A percentile compares a stretch with the other conserved stretches of the same genome.
Conservation (phyloP, 208 protist genomes). For the Trypanosoma lewisi region DNA sequence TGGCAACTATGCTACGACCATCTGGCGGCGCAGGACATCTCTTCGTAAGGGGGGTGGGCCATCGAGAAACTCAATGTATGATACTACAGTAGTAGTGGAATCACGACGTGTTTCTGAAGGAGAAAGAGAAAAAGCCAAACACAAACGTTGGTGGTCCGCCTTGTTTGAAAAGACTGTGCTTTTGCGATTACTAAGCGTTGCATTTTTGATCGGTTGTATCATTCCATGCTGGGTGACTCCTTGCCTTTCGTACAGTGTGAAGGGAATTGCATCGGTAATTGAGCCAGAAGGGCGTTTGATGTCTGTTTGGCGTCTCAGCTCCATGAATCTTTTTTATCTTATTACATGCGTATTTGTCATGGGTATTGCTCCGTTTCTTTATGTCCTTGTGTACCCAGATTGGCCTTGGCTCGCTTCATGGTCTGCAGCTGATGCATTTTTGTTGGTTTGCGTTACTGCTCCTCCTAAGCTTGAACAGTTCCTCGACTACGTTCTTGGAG, state of each 20-base stretch:
- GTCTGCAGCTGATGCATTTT: conserved; percentile 87
- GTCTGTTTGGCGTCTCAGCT: conserved; percentile 23
- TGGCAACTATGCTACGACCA: conserved; percentile 60
- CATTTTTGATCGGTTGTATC: conserved; percentile 26
- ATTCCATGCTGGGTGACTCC: conserved; percentile 34
- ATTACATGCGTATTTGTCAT: conserved; percentile 34
- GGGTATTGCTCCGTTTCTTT: conserved; percentile 40
- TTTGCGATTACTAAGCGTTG: not conserved
- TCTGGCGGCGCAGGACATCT: conserved; percentile 51
- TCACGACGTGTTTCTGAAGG: not conserved
- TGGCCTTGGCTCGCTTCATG: conserved; percentile 79
- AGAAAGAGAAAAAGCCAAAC: not conserved
- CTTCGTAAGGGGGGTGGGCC: not conserved
- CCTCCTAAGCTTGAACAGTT: conserved; percentile 91
- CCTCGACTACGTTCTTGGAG: conserved; percentile 86
- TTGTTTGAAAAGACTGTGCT: not conserved
- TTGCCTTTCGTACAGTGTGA: conserved; percentile 33
- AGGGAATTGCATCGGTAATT: conserved; percentile 33
- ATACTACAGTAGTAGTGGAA: no score
- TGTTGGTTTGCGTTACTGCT: conserved; percentile 82
- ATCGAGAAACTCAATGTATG: no score
- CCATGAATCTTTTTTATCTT: conserved; percentile 12
- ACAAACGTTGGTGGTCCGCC: not conserved
- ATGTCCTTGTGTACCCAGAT: conserved; percentile 21
- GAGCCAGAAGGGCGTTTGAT: conserved; percentile 20